Base-by-base conservation (phyloP, 169 alveolate genomes). In the Cryptosporidium felis region DNA sequence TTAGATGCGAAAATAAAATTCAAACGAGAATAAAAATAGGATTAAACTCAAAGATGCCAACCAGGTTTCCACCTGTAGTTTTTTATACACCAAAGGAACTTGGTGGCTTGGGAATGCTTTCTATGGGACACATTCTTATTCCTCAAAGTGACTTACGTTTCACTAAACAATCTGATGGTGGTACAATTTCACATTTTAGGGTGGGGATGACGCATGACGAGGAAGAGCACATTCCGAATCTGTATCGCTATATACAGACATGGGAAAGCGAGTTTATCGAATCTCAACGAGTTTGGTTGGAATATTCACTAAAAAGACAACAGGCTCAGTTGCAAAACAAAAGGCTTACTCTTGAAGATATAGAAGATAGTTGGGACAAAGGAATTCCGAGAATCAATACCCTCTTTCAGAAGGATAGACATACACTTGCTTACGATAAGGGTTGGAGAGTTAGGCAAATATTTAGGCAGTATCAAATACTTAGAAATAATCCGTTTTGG, bases 151-250 rank as follows among this genome's bases (percentile, higher is more conserved):
- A 98, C 88, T 89, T 98, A 90, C 94, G 99, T 62, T 97, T 94
- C 89, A 93, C 96, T 56, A 95, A 95, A 89, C 99, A 98, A 90
- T 97, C 99, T 0, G 99, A 98, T 61, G 91, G 97, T 38, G 99
- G 99, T 14, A 14, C 59, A 26, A 98, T 98, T 51, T 96, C 99
- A 6, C 99, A 98, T 92, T 98, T 96, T 94, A 94, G 99, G 63
- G 97, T 99, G n/a, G 99, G 99, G n/a, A 96, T 98, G 99, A 94
- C 98, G 21, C 99, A 98, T 89, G 99, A 98, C 82, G 99, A 97
- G 88, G 99, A 98, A 80, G 98, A 98, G 90, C 95, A 97, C 40
- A 98, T 98, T 30, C 99, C 99, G 14, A 98, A 98, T 90, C 91
- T 98, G 59, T 98, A 98, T 90, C 94, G 99, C 67, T 95, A 95